Evolutionary conservation across 2,329 filamentous ascomycete genomes (phyloP), one percentile per base, ranked within the genome.

Genomic region (Aspergillus pseudoviridinutans): DNA sequence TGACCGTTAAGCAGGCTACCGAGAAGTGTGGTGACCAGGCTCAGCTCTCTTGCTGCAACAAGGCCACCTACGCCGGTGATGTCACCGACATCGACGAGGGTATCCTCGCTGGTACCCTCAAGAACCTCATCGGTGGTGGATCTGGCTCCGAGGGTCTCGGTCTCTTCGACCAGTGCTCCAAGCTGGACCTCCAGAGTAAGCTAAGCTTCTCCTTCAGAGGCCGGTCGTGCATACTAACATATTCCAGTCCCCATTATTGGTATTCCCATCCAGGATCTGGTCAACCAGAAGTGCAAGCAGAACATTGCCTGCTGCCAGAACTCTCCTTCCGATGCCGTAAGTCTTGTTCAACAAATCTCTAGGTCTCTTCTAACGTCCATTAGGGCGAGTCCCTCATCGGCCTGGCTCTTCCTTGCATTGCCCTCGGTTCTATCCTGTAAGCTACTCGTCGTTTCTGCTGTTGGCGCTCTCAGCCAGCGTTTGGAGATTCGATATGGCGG

Each of bases 101-200:
- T 55, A 61, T 72, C 35, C 71, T 75, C 17, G 63, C 64, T 50
- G 71, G 72, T 61, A 61, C 66, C 35, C 69, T 76, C 56, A 60
- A 60, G 62, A 68, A 71, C 65, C 65, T 76, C 27, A 61, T 75
- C 61, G 69, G 71, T 58, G 59, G 62, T 58, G 70, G 71, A 53
- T 68, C 72, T 47, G 69, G 70, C 55, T 55, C 71, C 38, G 58
- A 69, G 52, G 69, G 72, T 59, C 61, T 75, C 28, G 72, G 70
- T 68, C 67, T 76, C 61, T 75, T 76, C 65, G 65, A 75, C 61
- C 68, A 74, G 69, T 76, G 74, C 73, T 74, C 72, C 67, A 74
- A 75, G 68, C 68, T 76, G 44, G 63, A 67, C 46, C 32, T 74
- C 53, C 58, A 66, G 55, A 49, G 73, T 75, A 67, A 53, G 72